Percentiles rank a stretch among this genome's conserved stretches.
Conservation (phyloP, 306 rosid genomes). For the Casuarina glauca region DNA sequence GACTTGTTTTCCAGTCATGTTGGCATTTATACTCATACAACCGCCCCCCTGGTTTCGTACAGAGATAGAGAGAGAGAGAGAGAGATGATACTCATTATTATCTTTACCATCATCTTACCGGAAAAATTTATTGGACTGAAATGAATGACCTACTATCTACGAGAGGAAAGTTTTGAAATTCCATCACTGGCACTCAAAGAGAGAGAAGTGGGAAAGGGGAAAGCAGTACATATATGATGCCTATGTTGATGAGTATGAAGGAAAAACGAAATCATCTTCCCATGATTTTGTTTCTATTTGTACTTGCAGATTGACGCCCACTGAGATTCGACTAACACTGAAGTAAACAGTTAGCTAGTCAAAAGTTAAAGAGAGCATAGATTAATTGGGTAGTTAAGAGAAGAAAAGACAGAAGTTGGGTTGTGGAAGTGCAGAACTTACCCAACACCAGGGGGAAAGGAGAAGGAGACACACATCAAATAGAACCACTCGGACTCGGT, state of each 20-base stretch:
- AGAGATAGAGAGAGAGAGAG: not conserved
- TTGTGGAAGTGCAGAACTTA: conserved; percentile 34
- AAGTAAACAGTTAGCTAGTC: not conserved
- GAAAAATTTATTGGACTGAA: conserved; percentile 14
- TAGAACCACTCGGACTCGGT: conserved; percentile 99
- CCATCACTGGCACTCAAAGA: not conserved
- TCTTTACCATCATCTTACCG: not conserved
- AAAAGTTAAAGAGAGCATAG: not conserved
- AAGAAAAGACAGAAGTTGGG: not conserved
- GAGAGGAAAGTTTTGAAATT: conserved; percentile 12
- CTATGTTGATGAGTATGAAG: not conserved
- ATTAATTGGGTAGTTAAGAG: not conserved
- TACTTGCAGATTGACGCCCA: not conserved
- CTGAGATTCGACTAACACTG: conserved; percentile 5
- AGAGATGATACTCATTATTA: not conserved
- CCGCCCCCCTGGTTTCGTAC: not conserved
- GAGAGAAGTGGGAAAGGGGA: not conserved
- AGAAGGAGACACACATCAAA: conserved; percentile 94
- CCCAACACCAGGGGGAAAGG: conserved; percentile 88
- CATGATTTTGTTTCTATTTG: conserved; percentile 6
- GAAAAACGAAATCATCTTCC: not conserved
- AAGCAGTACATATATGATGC: not conserved
- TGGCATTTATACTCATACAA: not conserved
- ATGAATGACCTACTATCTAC: conserved; percentile 13
- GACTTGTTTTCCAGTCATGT: not conserved